Evolutionary conservation across 768 basidiomycete genomes (phyloP).

Genomic region (Porpolomopsis calyptriformis): DNA sequence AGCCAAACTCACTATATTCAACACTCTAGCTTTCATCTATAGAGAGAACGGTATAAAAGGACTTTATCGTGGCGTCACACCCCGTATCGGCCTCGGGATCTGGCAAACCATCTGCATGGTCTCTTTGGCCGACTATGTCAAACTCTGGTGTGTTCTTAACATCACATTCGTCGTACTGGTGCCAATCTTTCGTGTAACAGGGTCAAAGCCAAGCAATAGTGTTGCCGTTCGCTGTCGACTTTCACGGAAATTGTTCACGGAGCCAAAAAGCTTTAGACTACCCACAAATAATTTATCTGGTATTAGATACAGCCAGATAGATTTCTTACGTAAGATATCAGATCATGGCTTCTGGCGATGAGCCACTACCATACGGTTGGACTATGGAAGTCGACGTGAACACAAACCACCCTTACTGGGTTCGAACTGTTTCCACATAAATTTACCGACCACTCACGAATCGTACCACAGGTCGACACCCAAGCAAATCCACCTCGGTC

Average conservation of each 20-base stretch:
- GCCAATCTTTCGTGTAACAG: constrained; percentile 18
- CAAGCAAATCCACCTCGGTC: background rate
- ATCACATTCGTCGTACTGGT: constrained; percentile 6
- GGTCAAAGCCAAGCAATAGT: constrained; percentile 39
- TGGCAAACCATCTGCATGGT: constrained; percentile 99
- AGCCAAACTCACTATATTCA: constrained; percentile 83
- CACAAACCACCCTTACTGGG: background rate
- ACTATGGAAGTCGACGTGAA: background rate
- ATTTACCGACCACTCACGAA: background rate
- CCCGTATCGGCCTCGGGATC: constrained; percentile 89
- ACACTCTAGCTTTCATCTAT: constrained; percentile 91
- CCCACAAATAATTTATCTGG: background rate
- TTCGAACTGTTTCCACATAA: background rate
- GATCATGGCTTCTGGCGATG: too few relatives aligned
- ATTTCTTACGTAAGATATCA: too few relatives aligned
- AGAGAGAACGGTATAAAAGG: constrained; percentile 93
- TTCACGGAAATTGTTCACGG: background rate
- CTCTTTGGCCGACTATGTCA: constrained; percentile 93
- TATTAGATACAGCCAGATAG: too few relatives aligned
- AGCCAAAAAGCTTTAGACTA: background rate
- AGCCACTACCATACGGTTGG: background rate
- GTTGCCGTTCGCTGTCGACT: background rate
- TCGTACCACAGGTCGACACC: background rate
- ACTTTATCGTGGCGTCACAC: constrained; percentile 94
- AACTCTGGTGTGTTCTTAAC: constrained; percentile 48